Conservation (phyloP, 495 filamentous ascomycete species). For the Symbiotaphrina buchneri region DNA sequence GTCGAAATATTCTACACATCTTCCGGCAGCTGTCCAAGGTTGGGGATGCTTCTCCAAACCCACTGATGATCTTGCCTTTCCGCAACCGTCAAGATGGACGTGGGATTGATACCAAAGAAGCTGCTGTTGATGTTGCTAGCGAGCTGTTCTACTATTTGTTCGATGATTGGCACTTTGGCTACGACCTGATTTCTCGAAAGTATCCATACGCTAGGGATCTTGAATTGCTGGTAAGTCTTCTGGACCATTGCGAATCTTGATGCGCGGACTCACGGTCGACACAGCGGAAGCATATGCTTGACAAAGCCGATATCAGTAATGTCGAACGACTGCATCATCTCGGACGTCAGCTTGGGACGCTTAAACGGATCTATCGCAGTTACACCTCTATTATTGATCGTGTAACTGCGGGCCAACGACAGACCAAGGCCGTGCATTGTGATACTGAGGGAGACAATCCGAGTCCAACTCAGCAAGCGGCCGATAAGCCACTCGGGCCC, state of each 20-base stretch:
- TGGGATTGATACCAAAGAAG: conserved; percentile 5
- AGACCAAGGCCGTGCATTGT: not conserved
- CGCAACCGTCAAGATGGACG: no score
- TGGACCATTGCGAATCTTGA: not conserved
- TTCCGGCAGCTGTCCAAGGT: conserved; percentile 47
- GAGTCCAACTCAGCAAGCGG: not conserved
- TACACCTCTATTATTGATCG: conserved; percentile 61
- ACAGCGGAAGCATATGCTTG: conserved; percentile 34
- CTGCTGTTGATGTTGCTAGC: conserved; percentile 34
- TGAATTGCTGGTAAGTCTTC: conserved; percentile 25
- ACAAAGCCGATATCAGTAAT: conserved; percentile 31
- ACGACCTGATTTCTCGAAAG: conserved; percentile 35
- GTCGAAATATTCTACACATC: conserved; percentile 47
- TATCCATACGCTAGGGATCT: conserved; percentile 36
- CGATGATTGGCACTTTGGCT: conserved; percentile 62
- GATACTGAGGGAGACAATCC: not conserved
- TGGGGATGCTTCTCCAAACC: conserved; percentile 8
- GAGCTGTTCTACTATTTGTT: conserved; percentile 74
- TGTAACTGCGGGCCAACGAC: conserved; percentile 11
- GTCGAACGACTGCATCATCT: conserved; percentile 54
- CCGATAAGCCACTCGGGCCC: no score
- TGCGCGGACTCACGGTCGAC: not conserved
- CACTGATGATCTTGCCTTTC: conserved; percentile 12
- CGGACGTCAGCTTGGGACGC: conserved; percentile 36
- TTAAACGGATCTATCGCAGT: conserved; percentile 57